Conservation (phyloP, 306 rosid genomes). For the Cucurbita argyrosperma region DNA sequence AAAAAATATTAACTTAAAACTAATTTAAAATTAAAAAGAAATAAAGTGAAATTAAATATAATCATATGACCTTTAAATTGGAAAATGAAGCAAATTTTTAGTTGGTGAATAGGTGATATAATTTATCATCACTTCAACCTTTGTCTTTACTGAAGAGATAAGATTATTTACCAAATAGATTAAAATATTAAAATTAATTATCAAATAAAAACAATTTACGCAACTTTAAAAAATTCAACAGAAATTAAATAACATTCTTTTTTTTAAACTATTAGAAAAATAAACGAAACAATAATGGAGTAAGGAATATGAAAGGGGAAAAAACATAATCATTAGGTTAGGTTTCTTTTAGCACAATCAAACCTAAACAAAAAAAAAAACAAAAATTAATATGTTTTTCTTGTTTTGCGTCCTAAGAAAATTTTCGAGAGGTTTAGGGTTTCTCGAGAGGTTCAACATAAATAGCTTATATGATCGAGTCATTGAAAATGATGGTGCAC, state of each 20-base stretch:
- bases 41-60: background rate
- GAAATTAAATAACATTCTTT: too few species aligned
- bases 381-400: too few species aligned
- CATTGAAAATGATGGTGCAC: too few species aligned
- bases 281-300: background rate
- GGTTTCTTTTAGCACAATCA: background rate
- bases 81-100: background rate
- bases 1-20: background rate
- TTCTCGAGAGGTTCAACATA: too few species aligned
- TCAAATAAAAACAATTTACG: too few species aligned
- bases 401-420: too few species aligned
- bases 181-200: too few species aligned
- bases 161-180: background rate
- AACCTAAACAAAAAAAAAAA: background rate
- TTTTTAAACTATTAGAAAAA: background rate
- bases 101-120: background rate
- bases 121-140: background rate
- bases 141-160: background rate
- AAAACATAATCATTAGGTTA: background rate
- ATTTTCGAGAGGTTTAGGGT: too few species aligned
- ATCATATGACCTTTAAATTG: background rate
- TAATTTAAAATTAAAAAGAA: background rate
- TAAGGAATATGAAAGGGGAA: background rate
- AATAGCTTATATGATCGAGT: too few species aligned
- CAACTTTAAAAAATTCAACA: too few species aligned